Conservation (phyloP, 495 filamentous ascomycete species). For the Cercophora newfieldiana region DNA sequence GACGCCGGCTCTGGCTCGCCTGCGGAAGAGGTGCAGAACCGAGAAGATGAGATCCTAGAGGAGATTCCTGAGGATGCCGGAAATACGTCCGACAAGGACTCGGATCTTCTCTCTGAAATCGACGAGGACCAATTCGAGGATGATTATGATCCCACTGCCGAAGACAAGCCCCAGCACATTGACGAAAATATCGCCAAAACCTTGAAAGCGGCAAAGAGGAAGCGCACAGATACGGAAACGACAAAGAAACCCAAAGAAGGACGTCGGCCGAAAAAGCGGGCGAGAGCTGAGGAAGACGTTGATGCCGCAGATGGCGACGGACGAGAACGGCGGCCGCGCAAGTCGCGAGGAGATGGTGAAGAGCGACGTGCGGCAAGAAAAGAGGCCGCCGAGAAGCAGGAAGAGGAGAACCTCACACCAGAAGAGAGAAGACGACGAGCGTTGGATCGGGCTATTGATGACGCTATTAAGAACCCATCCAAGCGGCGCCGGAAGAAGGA, state of each 20-base stretch:
- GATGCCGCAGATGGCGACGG: conserved; percentile 59
- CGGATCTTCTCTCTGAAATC: conserved; percentile 84
- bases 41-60: conserved; percentile 25
- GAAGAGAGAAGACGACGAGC: conserved; percentile 75
- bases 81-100: conserved; percentile 71
- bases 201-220: conserved; percentile 75
- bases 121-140: conserved; percentile 86
- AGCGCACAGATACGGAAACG: conserved; percentile 61
- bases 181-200: conserved; percentile 81
- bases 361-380: conserved; percentile 45
- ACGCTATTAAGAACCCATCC: conserved; percentile 77
- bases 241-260: conserved; percentile 74
- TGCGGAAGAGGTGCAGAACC: conserved; percentile 19
- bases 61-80: conserved; percentile 43
- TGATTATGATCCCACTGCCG: conserved; percentile 81
- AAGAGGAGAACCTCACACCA: conserved; percentile 59
- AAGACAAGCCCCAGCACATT: conserved; percentile 78
- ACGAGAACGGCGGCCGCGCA: conserved; percentile 50
- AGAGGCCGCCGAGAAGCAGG: conserved; percentile 57
- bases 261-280: conserved; percentile 72
- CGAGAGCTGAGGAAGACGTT: conserved; percentile 53
- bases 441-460: conserved; percentile 83
- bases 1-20: conserved; percentile 40
- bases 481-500: conserved; percentile 82
- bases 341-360: conserved; percentile 37